Evolutionary conservation across 1,284 basidiomycete genomes (phyloP).

Genomic region (Ustilago loliicola): DNA sequence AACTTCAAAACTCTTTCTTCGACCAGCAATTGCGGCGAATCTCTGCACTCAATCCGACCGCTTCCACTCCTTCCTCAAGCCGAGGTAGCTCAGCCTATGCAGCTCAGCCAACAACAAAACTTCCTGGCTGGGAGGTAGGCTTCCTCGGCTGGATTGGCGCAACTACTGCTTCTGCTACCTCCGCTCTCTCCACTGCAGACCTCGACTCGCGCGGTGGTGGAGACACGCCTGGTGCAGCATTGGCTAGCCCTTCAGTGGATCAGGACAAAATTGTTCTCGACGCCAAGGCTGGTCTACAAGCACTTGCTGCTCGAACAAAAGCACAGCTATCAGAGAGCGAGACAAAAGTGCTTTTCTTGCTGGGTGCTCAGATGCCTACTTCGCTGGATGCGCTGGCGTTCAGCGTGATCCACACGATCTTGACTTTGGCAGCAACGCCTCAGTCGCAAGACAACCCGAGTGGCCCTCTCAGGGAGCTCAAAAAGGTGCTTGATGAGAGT

Average conservation of each 20-base stretch:
- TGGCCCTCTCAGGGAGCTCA: conserved; percentile 28
- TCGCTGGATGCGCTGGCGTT: conserved; percentile 55
- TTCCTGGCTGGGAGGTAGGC: conserved; percentile 56
- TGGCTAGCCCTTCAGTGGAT: conserved; percentile 40
- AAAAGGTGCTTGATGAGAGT: conserved; percentile 42
- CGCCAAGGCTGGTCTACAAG: conserved; percentile 36
- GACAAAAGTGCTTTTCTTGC: conserved; percentile 16
- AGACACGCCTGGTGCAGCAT: conserved; percentile 47
- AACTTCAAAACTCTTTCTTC: conserved; percentile 39
- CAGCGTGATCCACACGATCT: conserved; percentile 51
- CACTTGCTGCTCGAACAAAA: conserved; percentile 36
- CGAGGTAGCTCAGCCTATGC: conserved; percentile 8
- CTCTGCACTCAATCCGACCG: conserved; percentile 43
- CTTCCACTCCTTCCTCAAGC: conserved; percentile 7
- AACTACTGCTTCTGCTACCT: conserved; percentile 31
- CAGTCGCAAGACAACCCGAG: conserved; percentile 16
- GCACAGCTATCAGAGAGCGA: conserved; percentile 17
- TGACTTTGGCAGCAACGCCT: conserved; percentile 53
- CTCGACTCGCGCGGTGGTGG: conserved; percentile 40
- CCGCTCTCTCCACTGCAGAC: conserved; percentile 29
- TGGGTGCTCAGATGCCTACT: conserved; percentile 27
- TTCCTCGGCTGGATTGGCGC: conserved; percentile 53
- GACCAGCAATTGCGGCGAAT: conserved; percentile 48
- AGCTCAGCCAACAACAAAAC: conserved; percentile 41
- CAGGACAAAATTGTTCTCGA: conserved; percentile 38